Base-by-base conservation (phyloP, 1,284 basidiomycete genomes). In the Microbotryomycetes sp. region DNA sequence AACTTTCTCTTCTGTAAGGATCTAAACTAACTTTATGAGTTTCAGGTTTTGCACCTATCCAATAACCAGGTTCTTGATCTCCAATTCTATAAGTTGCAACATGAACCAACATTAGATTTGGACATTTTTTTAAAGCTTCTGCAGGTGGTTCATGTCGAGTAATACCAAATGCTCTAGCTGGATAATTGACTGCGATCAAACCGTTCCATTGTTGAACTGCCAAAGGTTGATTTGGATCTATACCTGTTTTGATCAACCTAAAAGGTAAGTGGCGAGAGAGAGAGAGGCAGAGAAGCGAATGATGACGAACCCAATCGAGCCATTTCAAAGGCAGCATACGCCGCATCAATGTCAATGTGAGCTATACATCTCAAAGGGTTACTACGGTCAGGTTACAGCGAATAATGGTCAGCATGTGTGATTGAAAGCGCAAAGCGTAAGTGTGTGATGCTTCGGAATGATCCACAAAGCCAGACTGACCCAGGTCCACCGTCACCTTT, bases 1-100 rank as follows among this genome's bases (percentile, higher is more conserved):
- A 80, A 70, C 88, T 91, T 77, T 98, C 94, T 56, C 88, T 81
- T 19, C 94, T 81, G 75, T 98, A 98, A 62, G 89, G 85, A 75
- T 99, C 96, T 52, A 99, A 81, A 22, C 92, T 96, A 48, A 91
- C 92, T 81, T 98, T 97, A 79, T 98, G 93, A 12, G 91, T 96
- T 62, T 82, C 81, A 1, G 87, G 86, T 73, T 92, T 86, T 4
- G 92, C 85, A 29, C 75, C 67, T 60, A 88, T 80, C 85, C 88
- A 89, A 75, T 98, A 97, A 0, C 86, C 86, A 14, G 94, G 89
- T 74, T 92, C 86, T 52, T 78, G 79, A 64, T 92, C 90, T 3
- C 92, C 93, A 70, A 93, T 89, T 74, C 84, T 87, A 76, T 88
- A 97, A 6, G 94, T 97, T 28, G 93, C 91, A 48, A 97, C 92